These are phyloP conservation scores for Aureobasidium leucospermi DNA, from an alignment of 2,329 filamentous ascomycete species.

Conservation along the genomic window DNA sequence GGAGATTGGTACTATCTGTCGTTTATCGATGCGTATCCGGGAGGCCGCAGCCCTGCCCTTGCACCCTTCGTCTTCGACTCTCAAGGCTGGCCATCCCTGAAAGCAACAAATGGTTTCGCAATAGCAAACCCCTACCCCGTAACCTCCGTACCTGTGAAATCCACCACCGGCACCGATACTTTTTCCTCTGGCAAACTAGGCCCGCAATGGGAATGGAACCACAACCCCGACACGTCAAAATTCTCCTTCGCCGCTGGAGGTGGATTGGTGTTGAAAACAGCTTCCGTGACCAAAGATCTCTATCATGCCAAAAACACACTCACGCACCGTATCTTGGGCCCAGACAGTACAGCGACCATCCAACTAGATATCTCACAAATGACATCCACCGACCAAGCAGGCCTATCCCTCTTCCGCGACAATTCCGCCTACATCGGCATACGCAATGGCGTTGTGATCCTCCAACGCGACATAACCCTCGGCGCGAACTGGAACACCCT, in stretches of 20 bases:
- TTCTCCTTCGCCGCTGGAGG: slow-evolving; percentile 37
- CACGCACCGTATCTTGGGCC: slow-evolving; percentile 35
- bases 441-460: slow-evolving; percentile 30
- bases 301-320: slow-evolving; percentile 36
- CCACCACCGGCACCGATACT: slow-evolving; percentile 35
- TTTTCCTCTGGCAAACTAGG: slow-evolving; percentile 39
- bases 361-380: slow-evolving; percentile 43
- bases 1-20: slow-evolving; percentile 54
- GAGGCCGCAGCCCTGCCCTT: slow-evolving; percentile 50
- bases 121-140: slow-evolving; percentile 29
- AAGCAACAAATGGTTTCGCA: slow-evolving; percentile 41
- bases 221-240: slow-evolving; percentile 48
- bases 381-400: slow-evolving; percentile 45
- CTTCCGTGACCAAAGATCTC: slow-evolving; percentile 47
- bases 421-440: slow-evolving; percentile 35
- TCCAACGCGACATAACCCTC: slow-evolving; percentile 34
- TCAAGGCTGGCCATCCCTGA: slow-evolving; percentile 47
- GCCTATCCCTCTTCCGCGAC: slow-evolving; percentile 49
- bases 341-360: slow-evolving; percentile 42
- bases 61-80: slow-evolving; percentile 47
- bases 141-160: slow-evolving; percentile 25
- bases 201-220: slow-evolving; percentile 54
- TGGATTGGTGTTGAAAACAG: slow-evolving; percentile 40
- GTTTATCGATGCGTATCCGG: slow-evolving; percentile 50
- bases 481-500: slow-evolving; percentile 26